phyloP scores from a whole-genome alignment of 1,284 basidiomycete genomes.

The Malassezia vespertilionis region DNA sequence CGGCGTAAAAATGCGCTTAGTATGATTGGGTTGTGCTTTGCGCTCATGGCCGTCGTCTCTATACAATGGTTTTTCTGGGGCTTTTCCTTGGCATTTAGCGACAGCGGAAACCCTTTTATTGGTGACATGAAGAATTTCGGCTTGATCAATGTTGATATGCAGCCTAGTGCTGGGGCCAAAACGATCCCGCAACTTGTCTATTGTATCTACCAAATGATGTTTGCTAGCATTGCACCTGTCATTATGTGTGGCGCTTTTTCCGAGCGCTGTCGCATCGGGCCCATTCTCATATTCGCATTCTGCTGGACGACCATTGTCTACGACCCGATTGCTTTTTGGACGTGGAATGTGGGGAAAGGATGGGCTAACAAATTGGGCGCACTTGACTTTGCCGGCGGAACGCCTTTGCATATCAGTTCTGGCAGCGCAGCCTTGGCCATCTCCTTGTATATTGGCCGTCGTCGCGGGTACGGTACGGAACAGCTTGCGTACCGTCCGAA shows the following conservation, averaged over 20 bases:
- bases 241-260: slow-evolving; percentile 83
- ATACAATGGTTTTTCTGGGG: slow-evolving; percentile 55
- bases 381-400: slow-evolving; percentile 50
- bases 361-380: slow-evolving; percentile 45
- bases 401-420: slow-evolving; percentile 49
- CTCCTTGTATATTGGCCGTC: slow-evolving; percentile 48
- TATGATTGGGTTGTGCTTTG: slow-evolving; percentile 77
- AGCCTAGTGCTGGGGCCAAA: slow-evolving; percentile 54
- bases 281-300: slow-evolving; percentile 77
- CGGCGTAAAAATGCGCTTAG: slow-evolving; percentile 82
- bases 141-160: slow-evolving; percentile 65
- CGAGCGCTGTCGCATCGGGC: slow-evolving; percentile 77
- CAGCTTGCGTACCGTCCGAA: slow-evolving; percentile 49
- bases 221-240: slow-evolving; percentile 58
- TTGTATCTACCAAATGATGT: slow-evolving; percentile 79
- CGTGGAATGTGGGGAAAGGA: slow-evolving; percentile 41
- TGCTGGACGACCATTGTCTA: slow-evolving; percentile 87
- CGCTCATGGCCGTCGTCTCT: slow-evolving; percentile 62
- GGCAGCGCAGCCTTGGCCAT: slow-evolving; percentile 47
- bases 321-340: slow-evolving; percentile 47
- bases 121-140: slow-evolving; percentile 62
- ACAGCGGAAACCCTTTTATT: slow-evolving; percentile 49
- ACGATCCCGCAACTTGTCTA: slow-evolving; percentile 68
- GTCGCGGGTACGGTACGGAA: slow-evolving; percentile 50
- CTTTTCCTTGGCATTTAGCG: slow-evolving; percentile 49